A percentile compares a stretch with the other conserved stretches of the same genome.
Conservation (phyloP, 2,329 filamentous ascomycete genomes). For the Pseudogymnoascus sp. region DNA sequence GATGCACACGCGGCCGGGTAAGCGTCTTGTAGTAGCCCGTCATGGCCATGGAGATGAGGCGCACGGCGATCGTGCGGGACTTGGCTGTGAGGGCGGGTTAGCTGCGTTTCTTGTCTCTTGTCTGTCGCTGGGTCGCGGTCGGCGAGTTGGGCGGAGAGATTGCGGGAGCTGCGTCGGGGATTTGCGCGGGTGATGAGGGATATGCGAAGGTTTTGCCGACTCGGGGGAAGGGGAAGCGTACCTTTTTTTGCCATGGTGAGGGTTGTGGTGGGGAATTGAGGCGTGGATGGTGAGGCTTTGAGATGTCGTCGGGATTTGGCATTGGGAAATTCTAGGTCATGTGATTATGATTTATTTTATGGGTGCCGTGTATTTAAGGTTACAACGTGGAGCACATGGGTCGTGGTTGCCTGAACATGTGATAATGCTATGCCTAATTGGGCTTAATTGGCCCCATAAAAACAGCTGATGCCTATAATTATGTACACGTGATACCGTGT, state of each 20-base stretch:
- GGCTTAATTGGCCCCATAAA: neutral
- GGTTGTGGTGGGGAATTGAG: slow-evolving; percentile 6
- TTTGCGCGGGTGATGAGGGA: neutral
- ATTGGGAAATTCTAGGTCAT: slow-evolving; percentile 3
- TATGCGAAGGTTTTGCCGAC: neutral
- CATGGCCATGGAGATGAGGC: slow-evolving; percentile 96
- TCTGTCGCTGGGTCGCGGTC: neutral
- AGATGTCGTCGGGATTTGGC: neutral
- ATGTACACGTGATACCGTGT: neutral
- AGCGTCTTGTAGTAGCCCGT: slow-evolving; percentile 96
- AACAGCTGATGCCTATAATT: slow-evolving; percentile 7
- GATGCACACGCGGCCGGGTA: slow-evolving; percentile 68
- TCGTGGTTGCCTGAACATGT: neutral
- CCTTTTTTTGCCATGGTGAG: slow-evolving; percentile 38
- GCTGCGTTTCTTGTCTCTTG: neutral
- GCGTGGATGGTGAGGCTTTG: neutral
- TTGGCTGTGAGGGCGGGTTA: slow-evolving; percentile 39
- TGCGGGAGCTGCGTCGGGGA: too few relatives aligned
- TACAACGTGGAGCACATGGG: neutral
- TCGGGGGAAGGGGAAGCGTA: slow-evolving; percentile 17
- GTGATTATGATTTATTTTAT: neutral
- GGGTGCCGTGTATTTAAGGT: neutral
- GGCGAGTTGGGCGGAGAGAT: neutral
- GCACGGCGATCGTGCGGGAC: slow-evolving; percentile 85
- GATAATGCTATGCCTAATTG: neutral